Evolutionary conservation across 208 protist species (phyloP).

Genomic region (Acanthamoeba healyi): DNA sequence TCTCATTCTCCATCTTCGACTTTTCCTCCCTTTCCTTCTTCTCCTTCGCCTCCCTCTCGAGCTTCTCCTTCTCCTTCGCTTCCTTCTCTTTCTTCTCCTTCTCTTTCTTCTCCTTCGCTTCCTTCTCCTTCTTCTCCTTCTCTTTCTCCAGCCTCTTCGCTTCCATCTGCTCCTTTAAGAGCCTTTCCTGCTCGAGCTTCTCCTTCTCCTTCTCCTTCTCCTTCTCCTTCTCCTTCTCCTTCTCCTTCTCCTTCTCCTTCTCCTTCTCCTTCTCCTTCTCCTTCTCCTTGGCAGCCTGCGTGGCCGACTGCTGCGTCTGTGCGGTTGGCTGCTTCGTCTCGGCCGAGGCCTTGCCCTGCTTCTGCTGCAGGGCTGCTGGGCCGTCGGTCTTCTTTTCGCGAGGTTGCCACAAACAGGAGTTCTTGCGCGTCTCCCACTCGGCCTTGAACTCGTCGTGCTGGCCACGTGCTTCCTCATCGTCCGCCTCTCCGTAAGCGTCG

Average conservation of each 20-base stretch:
- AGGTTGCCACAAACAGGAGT: neutral
- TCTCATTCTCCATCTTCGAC: neutral
- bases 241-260: neutral
- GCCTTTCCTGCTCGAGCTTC: neutral
- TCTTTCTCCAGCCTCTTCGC: neutral
- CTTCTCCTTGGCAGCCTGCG: neutral
- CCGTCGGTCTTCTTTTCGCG: neutral
- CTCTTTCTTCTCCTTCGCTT: neutral
- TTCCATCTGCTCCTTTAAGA: neutral
- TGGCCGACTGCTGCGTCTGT: neutral
- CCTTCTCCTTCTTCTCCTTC: neutral
- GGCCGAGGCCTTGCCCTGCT: neutral
- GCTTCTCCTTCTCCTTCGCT: neutral
- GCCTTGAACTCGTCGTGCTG: constrained; percentile 43
- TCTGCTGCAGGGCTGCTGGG: neutral
- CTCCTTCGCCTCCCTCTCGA: neutral
- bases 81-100: neutral
- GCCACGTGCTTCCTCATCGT: neutral
- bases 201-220: neutral
- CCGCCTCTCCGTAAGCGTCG: neutral
- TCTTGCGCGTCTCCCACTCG: constrained; percentile 28
- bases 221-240: neutral
- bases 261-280: neutral
- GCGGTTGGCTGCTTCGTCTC: neutral
- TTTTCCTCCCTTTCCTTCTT: neutral